Evolutionary conservation across 2,329 filamentous ascomycete genomes (phyloP).

Genomic region (Stemphylium lycopersici): DNA sequence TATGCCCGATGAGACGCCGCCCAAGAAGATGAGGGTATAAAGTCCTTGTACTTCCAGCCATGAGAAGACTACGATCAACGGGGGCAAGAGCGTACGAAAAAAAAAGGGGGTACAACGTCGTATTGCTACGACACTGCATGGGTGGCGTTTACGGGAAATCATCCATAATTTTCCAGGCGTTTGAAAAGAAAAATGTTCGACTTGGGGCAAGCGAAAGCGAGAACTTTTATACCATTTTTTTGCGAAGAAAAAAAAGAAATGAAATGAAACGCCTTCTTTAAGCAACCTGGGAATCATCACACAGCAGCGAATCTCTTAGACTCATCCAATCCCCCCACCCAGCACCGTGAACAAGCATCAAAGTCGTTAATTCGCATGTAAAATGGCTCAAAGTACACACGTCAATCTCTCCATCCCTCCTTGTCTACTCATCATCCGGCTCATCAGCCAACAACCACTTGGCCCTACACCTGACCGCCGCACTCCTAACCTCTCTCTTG

Average conservation of each 20-base stretch:
- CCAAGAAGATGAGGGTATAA: slow-evolving; percentile 38
- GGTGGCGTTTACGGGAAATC: slow-evolving; percentile 38
- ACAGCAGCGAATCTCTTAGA: too few relatives aligned
- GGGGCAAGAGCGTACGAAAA: neutral
- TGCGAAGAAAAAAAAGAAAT: too few relatives aligned
- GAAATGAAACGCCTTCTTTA: too few relatives aligned
- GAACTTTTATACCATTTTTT: slow-evolving; percentile 26
- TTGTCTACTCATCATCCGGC: slow-evolving; percentile 59
- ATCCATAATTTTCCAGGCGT: slow-evolving; percentile 19
- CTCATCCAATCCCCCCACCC: too few relatives aligned
- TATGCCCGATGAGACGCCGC: slow-evolving; percentile 24
- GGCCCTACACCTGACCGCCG: slow-evolving; percentile 66
- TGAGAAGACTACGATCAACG: too few relatives aligned
- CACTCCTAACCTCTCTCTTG: slow-evolving; percentile 66
- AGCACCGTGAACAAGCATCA: too few relatives aligned
- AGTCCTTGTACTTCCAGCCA: too few relatives aligned
- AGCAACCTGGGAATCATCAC: too few relatives aligned
- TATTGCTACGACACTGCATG: slow-evolving; percentile 27
- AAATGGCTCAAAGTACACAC: too few relatives aligned
- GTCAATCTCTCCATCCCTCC: neutral
- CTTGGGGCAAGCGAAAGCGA: slow-evolving; percentile 1
- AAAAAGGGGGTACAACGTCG: too few relatives aligned
- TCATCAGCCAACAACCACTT: slow-evolving; percentile 67
- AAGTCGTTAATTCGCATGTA: neutral
- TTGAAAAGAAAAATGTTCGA: slow-evolving; percentile 19